phyloP scores from a whole-genome alignment of 495 filamentous ascomycete genomes.

The Alectoria sarmentosa region DNA sequence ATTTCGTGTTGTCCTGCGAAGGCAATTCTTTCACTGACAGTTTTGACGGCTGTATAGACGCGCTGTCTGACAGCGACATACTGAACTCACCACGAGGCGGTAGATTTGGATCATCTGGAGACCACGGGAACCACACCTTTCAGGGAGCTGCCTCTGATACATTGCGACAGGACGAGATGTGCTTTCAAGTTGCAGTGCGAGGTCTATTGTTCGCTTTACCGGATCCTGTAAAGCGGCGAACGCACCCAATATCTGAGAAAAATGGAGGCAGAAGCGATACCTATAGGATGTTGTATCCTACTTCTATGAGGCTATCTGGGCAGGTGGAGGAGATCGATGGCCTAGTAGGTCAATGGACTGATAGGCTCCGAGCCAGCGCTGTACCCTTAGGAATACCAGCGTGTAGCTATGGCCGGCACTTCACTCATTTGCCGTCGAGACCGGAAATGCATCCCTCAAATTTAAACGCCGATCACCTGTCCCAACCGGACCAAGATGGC shows the following conservation, averaged over 20 bases:
- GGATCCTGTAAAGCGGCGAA: constrained; percentile 64
- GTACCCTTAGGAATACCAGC: constrained; percentile 17
- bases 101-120: constrained; percentile 36
- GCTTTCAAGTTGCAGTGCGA: constrained; percentile 79
- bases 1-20: constrained; percentile 80
- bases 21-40: constrained; percentile 50
- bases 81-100: constrained; percentile 44
- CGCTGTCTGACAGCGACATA: constrained; percentile 80
- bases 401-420: constrained; percentile 33
- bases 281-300: constrained; percentile 83
- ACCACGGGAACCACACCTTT: constrained; percentile 35
- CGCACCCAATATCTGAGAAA: constrained; percentile 25
- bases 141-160: constrained; percentile 54
- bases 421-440: constrained; percentile 28
- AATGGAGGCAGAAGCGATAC: constrained; percentile 46
- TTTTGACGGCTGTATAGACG: constrained; percentile 73
- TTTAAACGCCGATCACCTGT: not conserved
- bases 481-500: not conserved
- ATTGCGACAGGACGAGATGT: constrained; percentile 84
- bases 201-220: constrained; percentile 80
- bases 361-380: constrained; percentile 11
- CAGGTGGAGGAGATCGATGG: constrained; percentile 70
- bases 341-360: constrained; percentile 58
- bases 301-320: constrained; percentile 67
- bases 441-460: constrained; percentile 15